These are phyloP conservation scores for Cucurbitaria berberidis DNA, from an alignment of 2,329 filamentous ascomycete genomes.

Conservation along the genomic window DNA sequence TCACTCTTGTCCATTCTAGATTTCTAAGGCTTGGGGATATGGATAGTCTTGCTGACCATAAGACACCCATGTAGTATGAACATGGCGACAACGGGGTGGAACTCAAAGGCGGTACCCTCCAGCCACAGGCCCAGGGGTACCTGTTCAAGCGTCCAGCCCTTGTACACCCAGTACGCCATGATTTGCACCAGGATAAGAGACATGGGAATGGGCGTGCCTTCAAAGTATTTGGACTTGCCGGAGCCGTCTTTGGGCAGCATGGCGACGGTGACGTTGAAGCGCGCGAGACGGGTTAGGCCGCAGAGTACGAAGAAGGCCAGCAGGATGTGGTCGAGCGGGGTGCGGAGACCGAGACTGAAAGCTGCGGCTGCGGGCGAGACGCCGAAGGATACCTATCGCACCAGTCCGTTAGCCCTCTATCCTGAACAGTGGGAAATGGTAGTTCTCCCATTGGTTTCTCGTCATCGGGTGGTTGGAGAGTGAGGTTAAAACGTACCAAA, in stretches of 20 bases:
- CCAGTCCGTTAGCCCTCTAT: too few relatives aligned
- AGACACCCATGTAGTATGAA: constrained; percentile 90
- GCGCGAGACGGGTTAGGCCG: constrained; percentile 88
- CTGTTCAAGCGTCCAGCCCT: constrained; percentile 78
- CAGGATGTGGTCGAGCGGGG: constrained; percentile 78
- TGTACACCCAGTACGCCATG: constrained; percentile 88
- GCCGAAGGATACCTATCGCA: constrained; percentile 98
- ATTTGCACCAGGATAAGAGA: constrained; percentile 78
- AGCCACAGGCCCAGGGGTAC: constrained; percentile 78
- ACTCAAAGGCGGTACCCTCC: constrained; percentile 72
- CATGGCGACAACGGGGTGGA: constrained; percentile 80
- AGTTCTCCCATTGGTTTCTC: too few relatives aligned
- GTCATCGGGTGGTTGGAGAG: not conserved
- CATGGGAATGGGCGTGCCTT: constrained; percentile 95
- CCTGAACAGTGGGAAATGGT: too few relatives aligned
- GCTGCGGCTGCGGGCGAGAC: constrained; percentile 86
- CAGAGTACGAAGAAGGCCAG: constrained; percentile 92
- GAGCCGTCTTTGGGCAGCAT: constrained; percentile 88
- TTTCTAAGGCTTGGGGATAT: constrained; percentile 81
- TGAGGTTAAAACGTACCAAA: constrained; percentile 68
- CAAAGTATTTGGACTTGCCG: constrained; percentile 94
- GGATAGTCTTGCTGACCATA: constrained; percentile 95
- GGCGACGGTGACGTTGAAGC: constrained; percentile 95
- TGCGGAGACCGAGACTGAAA: constrained; percentile 88
- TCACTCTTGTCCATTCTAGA: not conserved